Base-by-base conservation (phyloP, 441 rosid species). In the Croton setiger region DNA sequence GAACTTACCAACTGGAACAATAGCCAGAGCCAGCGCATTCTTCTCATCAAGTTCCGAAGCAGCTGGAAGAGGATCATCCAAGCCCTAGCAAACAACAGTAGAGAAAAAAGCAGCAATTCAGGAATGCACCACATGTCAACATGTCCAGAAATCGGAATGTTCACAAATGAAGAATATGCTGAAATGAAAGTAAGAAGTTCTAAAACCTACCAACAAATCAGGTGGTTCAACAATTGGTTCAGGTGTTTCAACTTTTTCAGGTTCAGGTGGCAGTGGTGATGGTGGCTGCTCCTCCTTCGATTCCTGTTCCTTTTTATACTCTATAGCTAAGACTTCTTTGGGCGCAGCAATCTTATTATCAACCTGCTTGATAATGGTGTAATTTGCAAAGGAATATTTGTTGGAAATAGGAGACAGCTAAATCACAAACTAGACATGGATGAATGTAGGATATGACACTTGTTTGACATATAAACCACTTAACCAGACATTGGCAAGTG, bases 21-120 rank as follows among this genome's bases (percentile, higher is more conserved):
- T 90, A 58, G 99, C 98, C 85, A 95, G 79, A 77, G 97, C 97
- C 77, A 87, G 70, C 59, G 97, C 89, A 87, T 89, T 95, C 79
- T 84, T 90, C 76, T 90, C 90, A 52, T 92, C 91, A 15, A 88
- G 79, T 66, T 88, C 88, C 57, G 97, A 84, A 47, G 86, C 90
- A 63, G 68, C 79, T 39, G 94, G 93, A 80, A 64, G 70, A 73
- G 92, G 88, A 82, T 92, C 89, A 72, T 86, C 81, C 88, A 95
- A 80, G 67, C 84, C 84, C 99, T 92, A 64, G 8, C 35, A 69
- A 60, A 8, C 57, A 52, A 47, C 60, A 20, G 20, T 27, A 56
- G 18, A 41, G 58, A 48, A 71, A 57, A 47, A 27, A 48, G 52
- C 21, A 53, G 45, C 54, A 59, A 5, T 15, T 21, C 51, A 59